Base-by-base conservation (phyloP, 768 basidiomycete species). In the Suillus subaureus region DNA sequence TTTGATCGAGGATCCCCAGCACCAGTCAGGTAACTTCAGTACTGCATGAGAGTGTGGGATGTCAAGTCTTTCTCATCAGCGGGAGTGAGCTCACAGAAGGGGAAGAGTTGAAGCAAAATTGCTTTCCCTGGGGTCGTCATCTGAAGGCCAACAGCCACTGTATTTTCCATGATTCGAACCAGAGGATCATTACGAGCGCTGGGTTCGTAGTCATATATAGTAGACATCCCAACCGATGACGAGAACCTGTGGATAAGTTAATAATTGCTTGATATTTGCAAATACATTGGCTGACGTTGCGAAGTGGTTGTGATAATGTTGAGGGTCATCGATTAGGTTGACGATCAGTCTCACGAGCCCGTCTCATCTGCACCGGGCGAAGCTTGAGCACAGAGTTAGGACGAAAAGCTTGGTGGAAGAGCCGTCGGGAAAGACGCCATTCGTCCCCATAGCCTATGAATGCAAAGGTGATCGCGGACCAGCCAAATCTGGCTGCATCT, bases 321-420 rank as follows among this genome's bases (percentile, higher is more conserved):
- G 72, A 15, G 81, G 77, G 26, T 70, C 70, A 33, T 70, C 66
- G 12, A 70, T 58, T 37, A 79, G 63, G 28, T 71, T 68, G 28
- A 71, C 67, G 16, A 79, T 68, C n/a, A 79, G n/a, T 55, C 26
- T 67, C 71, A 57, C 68, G n/a, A 3, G 74, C 69, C 49, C 71
- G 71, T 45, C 68, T 68, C 12, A 70, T 66, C 45, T 78, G 72
- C 18, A 71, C 61, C 18, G 72, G 71, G 47, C 72, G 69, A 56
- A 74, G 76, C 4, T 64, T 65, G 3, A 61, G 42, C 21, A 69
- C 61, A 57, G 78, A 66, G 13, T 74, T 75, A 26, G 75, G 67
- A 57, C 79, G 76, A 65, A 81, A 80, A 63, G 75, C 75, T 57
- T 80, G 78, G 68, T 79, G 77, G 62, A 81, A 81, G 39, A 72